Conservation (phyloP, 495 filamentous ascomycete species). For the Penicillium argentinense region DNA sequence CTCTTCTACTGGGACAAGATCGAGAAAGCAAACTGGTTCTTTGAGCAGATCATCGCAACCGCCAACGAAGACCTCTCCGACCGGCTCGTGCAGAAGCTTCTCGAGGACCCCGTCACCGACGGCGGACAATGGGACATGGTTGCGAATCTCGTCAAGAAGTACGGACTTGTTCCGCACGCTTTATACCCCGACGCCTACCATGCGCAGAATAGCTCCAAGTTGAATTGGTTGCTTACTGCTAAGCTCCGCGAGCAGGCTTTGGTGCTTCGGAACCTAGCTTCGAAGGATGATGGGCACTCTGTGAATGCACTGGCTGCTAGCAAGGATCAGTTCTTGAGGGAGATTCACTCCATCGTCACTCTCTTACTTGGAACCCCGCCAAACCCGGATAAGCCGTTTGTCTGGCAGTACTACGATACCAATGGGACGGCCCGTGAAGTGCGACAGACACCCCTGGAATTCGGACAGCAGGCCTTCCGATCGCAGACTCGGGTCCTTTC, state of each 20-base stretch:
- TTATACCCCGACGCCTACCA: slow-evolving; percentile 80
- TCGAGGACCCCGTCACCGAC: slow-evolving; percentile 67
- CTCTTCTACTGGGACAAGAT: slow-evolving; percentile 96
- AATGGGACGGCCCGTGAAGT: slow-evolving; percentile 58
- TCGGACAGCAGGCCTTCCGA: slow-evolving; percentile 45
- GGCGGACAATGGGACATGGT: slow-evolving; percentile 95
- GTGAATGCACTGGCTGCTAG: slow-evolving; percentile 35
- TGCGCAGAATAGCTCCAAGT: slow-evolving; percentile 63
- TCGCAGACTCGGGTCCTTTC: slow-evolving; percentile 1
- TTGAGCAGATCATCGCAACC: slow-evolving; percentile 78
- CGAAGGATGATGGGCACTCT: slow-evolving; percentile 1
- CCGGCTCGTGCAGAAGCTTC: slow-evolving; percentile 65
- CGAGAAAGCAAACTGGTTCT: slow-evolving; percentile 87
- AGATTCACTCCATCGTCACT: slow-evolving; percentile 76
- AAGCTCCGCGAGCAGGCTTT: slow-evolving; percentile 86
- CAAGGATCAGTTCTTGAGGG: slow-evolving; percentile 72
- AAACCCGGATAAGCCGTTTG: slow-evolving; percentile 60
- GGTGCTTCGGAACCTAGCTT: slow-evolving; percentile 54
- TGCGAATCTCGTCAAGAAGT: slow-evolving; percentile 80
- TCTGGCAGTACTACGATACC: slow-evolving; percentile 75
- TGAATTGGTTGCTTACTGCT: slow-evolving; percentile 75
- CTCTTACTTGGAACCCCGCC: slow-evolving; percentile 78
- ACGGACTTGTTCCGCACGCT: slow-evolving; percentile 75
- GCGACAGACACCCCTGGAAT: slow-evolving; percentile 61
- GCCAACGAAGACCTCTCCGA: slow-evolving; percentile 63